Evolutionary conservation across 2,329 filamentous ascomycete species (phyloP).

Genomic region (Stagonosporopsis vannaccii): DNA sequence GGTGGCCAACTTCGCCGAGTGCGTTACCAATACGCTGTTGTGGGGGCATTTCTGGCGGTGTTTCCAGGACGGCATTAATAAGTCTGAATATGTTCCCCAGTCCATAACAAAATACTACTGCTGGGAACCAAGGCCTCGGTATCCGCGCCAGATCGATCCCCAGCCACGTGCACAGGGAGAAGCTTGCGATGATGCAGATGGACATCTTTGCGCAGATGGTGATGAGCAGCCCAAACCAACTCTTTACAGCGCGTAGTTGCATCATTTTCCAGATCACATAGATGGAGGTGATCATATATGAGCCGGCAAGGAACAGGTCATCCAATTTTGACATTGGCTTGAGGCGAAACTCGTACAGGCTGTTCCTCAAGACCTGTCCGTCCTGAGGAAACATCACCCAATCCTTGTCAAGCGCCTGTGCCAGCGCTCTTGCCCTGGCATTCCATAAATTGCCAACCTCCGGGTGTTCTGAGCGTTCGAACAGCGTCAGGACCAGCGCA

Average conservation of each 20-base stretch:
- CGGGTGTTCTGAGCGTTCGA: conserved; percentile 72
- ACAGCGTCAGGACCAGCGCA: conserved; percentile 77
- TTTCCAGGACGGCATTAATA: conserved; percentile 78
- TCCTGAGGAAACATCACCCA: conserved; percentile 72
- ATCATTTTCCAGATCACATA: conserved; percentile 74
- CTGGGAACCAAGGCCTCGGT: conserved; percentile 75
- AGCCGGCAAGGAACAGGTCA: conserved; percentile 67
- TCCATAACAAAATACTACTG: conserved; percentile 78
- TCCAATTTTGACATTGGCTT: conserved; percentile 74
- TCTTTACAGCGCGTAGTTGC: conserved; percentile 77
- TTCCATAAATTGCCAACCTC: conserved; percentile 72
- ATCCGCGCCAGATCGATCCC: conserved; percentile 78
- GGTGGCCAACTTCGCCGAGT: conserved; percentile 74
- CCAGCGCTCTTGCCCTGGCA: conserved; percentile 62
- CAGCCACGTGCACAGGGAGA: conserved; percentile 78
- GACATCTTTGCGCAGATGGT: conserved; percentile 74
- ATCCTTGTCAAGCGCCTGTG: conserved; percentile 57
- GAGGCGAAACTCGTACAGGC: conserved; percentile 80
- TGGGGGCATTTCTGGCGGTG: conserved; percentile 72
- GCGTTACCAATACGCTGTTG: conserved; percentile 75
- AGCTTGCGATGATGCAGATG: conserved; percentile 78
- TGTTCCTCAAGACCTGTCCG: conserved; percentile 62
- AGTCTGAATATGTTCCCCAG: conserved; percentile 80
- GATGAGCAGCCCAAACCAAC: conserved; percentile 73
- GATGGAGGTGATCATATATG: conserved; percentile 68